A percentile compares a stretch with the other conserved stretches of the same genome.
Conservation (phyloP, 164 flowering plant species). For the Taxillus chinensis region DNA sequence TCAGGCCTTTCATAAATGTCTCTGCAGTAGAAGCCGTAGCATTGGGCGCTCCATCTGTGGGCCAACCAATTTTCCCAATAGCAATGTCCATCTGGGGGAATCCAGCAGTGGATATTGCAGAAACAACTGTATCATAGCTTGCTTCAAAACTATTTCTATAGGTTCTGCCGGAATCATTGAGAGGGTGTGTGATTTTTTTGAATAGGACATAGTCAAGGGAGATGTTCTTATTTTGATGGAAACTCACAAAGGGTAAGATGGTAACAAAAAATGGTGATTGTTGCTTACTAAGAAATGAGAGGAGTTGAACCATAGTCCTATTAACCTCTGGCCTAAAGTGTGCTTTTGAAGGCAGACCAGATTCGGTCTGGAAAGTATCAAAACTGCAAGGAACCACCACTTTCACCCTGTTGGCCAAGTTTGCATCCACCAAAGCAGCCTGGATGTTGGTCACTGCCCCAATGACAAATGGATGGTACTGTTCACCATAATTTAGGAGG, state of each 20-base stretch:
- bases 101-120: slow-evolving; percentile 52
- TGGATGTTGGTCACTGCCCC: slow-evolving; percentile 80
- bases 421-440: slow-evolving; percentile 49
- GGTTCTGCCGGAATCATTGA: slow-evolving; percentile 39
- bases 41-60: slow-evolving; percentile 76
- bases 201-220: slow-evolving; percentile 61
- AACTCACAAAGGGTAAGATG: slow-evolving; percentile 57
- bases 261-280: slow-evolving; percentile 63
- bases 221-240: slow-evolving; percentile 49
- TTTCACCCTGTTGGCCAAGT: slow-evolving; percentile 47
- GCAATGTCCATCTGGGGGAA: slow-evolving; percentile 54
- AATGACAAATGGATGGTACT: slow-evolving; percentile 52
- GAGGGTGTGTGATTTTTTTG: slow-evolving; percentile 39
- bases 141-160: slow-evolving; percentile 63
- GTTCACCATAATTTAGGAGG: slow-evolving; percentile 53
- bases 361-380: slow-evolving; percentile 47
- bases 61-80: slow-evolving; percentile 80
- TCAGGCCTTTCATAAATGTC: slow-evolving; percentile 55
- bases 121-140: slow-evolving; percentile 52
- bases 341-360: slow-evolving; percentile 58
- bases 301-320: slow-evolving; percentile 71
- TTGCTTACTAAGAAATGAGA: slow-evolving; percentile 59
- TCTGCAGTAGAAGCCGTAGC: slow-evolving; percentile 57
- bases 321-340: slow-evolving; percentile 71
- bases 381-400: slow-evolving; percentile 80